Base-by-base conservation (phyloP, 225 moss, liverwort and hornwort genomes). In the Thuidium tamariscinum region DNA sequence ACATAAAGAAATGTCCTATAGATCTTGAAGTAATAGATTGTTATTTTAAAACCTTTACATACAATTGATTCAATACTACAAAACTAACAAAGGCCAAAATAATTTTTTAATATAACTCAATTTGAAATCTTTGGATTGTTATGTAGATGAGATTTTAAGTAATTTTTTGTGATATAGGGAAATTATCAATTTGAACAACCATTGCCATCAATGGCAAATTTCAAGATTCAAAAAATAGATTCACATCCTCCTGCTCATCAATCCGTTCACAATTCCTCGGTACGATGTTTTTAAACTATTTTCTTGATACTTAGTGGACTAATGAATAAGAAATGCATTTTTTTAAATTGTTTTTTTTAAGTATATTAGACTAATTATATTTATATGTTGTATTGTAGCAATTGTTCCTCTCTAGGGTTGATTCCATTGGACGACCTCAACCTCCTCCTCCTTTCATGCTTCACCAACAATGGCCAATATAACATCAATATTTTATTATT, bases 381-480 rank as follows among this genome's bases (percentile, higher is more conserved):
- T 1, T 19, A 21, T 0, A 34, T 84, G 8, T 75, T 62, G 30
- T 22, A 30, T 70, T 49, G 34, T 27, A 83, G 81, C 75, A 88
- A n/a, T 49, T 80, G 0, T 64, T 68, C 4, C 13, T 17, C 5
- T 49, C 62, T 55, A 8, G 62, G 55, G 22, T 1, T 14, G 27
- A 88, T 15, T 23, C 69, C 32, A 46, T n/a, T 75, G 22, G 76
- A 80, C 86, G 88, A 56, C 64, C 64, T 39, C 37, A 1, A 7
- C 76, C 84, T n/a, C 32, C 84, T 11, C 42, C n/a, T 76, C 57
- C n/a, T 39, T 19, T 69, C 2, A 64, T 81, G 11, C n/a, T 84
- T 4, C 81, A 89, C 19, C 80, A 89, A 81, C 86, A 91, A 81
- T 89, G 88, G 86, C 91, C 86, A 81, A 77, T 77, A 71, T 84